Base-by-base conservation (phyloP, 768 basidiomycete genomes). In the Leccinum broughii region DNA sequence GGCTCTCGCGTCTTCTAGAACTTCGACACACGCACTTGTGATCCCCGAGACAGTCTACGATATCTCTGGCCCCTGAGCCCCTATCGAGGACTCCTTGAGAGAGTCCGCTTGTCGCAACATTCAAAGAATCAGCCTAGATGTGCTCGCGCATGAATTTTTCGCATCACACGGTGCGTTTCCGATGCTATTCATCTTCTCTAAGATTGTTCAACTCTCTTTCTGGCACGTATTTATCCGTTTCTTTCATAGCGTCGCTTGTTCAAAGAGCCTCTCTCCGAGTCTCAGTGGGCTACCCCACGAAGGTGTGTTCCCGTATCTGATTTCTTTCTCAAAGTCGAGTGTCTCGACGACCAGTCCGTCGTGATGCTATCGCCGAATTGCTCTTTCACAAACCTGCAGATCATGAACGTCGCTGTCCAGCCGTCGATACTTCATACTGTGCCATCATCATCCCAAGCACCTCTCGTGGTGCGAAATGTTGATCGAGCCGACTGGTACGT, bases 61-160 rank as follows among this genome's bases (percentile, higher is more conserved):
- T 22, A 57, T 63, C 28, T 55, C 62, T 37, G 56, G 60, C 35
- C 28, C 55, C n/a, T 26, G 44, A 13, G 28, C 37, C 26, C 32
- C 53, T 28, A 34, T 22, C 6, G 50, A 13, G 11, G 39, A 54
- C 41, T 48, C 7, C 17, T 13, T 6, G 44, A 34, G 11, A 32
- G 15, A 7, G 50, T 11, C 15, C 0, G 57, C 37, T 64, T 15
- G 55, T 58, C 9, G 51, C 50, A 22, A 22, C 41, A 2, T 64
- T 57, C 56, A 64, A 64, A 20, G 63, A 64, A n/a, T 56, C 53
- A 11, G 56, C 8, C 20, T 64, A 50, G 58, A 60, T 6, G 35
- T 64, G 14, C 44, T 61, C 26, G 64, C 55, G 58, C 54, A 57
- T n/a, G 62, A 57, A 24, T 30, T 64, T 5, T 41, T 48, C 22